phyloP scores from a whole-genome alignment of 192 early-diverging fungal genomes.

The Rhizoclosmatium globosum region DNA sequence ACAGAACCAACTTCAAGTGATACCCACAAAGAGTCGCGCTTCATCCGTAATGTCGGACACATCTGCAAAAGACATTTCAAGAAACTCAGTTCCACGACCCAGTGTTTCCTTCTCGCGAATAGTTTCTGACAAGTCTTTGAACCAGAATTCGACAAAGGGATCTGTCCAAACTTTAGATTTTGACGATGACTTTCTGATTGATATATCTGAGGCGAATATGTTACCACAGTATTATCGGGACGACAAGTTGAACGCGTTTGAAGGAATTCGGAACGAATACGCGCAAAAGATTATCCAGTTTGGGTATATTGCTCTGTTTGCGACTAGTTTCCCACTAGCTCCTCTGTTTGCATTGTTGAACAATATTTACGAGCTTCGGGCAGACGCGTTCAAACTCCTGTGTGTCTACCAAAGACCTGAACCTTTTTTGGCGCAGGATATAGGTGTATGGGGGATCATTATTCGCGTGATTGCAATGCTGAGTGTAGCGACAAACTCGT shows the following conservation, averaged over 20 bases:
- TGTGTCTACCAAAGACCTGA: slow-evolving; percentile 32
- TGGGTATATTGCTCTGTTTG: slow-evolving; percentile 77
- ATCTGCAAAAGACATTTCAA: background rate
- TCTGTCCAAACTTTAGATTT: background rate
- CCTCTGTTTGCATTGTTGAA: slow-evolving; percentile 72
- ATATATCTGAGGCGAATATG: background rate
- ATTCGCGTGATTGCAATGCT: slow-evolving; percentile 13
- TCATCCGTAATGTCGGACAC: background rate
- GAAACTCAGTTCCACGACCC: background rate
- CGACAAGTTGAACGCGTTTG: slow-evolving; percentile 46
- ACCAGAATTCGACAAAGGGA: background rate
- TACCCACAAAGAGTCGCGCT: background rate
- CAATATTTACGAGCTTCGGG: slow-evolving; percentile 69
- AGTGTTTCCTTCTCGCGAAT: background rate
- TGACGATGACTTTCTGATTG: background rate
- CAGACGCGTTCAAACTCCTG: slow-evolving; percentile 39
- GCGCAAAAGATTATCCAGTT: slow-evolving; percentile 65
- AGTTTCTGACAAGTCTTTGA: background rate
- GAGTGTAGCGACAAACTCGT: slow-evolving; percentile 38
- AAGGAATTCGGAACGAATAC: slow-evolving; percentile 44
- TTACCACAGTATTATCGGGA: slow-evolving; percentile 50
- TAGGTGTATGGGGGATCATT: slow-evolving; percentile 34
- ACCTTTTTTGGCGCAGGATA: slow-evolving; percentile 37
- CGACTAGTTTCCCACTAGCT: slow-evolving; percentile 73
- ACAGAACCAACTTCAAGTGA: no score